Evolutionary conservation across 345 rosid species (phyloP), one percentile per base, ranked within the genome.

Genomic region (Moricandia moricandioides): DNA sequence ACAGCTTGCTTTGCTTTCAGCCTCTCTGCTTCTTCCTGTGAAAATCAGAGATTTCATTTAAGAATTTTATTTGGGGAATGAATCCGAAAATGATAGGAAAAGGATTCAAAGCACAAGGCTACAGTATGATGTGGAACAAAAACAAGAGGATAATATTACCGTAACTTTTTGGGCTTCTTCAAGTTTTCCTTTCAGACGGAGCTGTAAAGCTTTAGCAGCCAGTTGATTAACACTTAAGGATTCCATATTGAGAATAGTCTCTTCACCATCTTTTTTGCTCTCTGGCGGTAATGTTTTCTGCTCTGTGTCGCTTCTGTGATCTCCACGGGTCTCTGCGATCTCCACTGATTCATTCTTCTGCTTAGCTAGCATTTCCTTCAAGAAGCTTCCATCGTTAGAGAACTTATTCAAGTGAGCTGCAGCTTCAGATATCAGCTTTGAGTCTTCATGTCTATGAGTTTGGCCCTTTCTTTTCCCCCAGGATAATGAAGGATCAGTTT

Each of bases 201-300:
- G 90, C 82, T 88, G 99, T 82, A 88, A 63, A 13, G 97, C 97
- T 83, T 89, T 95, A 60, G 99, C 97, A 52, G 93, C 93, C 66
- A 90, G 69, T 71, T 90, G 88, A 80, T 95, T 95, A 59, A 90
- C 85, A 78, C 88, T 89, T 79, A 86, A 71, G 33, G 69, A 78
- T 72, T 85, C 87, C 27, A 65, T 67, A 73, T 62, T 60, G 5
- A 77, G 70, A 62, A 51, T 13, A 68, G 66, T 67, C 51, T 31
- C 74, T 78, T 80, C 91, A 12, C 21, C 56, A 62, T 69, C 77
- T 65, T 60, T 70, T 9, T 60, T 64, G 59, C 47, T 54, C 65
- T 81, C 77, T 43, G 49, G 56, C 14, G 71, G 49, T 55, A 65
- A 71, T 54, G 56, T 62, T 37, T 72, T 68, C 13, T 55, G 68